Evolutionary conservation across 352 stramenopile genomes (phyloP).

Genomic region (Aphanomyces stellatus): DNA sequence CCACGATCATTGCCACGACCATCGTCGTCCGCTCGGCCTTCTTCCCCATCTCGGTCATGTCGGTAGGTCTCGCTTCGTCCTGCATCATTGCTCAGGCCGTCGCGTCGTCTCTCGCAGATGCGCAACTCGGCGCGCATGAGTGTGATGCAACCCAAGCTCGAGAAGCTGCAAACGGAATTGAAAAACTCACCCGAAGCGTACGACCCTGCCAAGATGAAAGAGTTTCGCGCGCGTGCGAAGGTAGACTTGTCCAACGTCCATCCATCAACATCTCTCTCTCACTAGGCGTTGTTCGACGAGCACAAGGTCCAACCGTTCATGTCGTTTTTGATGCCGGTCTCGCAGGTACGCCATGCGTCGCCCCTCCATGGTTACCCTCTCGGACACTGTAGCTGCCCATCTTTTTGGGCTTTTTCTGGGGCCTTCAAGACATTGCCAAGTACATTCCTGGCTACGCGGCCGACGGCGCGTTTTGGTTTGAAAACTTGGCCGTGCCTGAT

Average conservation of each 20-base stretch:
- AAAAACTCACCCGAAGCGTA: constrained; percentile 36
- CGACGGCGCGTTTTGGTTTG: constrained; percentile 74
- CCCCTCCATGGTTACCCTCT: background rate
- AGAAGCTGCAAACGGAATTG: constrained; percentile 70
- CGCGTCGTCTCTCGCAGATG: constrained; percentile 33
- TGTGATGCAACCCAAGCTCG: constrained; percentile 70
- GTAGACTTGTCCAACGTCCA: constrained; percentile 28
- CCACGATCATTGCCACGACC: constrained; percentile 77
- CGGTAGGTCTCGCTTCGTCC: constrained; percentile 38
- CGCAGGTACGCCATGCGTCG: constrained; percentile 27
- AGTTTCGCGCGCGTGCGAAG: constrained; percentile 44
- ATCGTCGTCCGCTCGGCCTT: constrained; percentile 59
- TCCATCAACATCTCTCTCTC: background rate
- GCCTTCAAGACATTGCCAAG: constrained; percentile 63
- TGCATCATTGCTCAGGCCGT: background rate
- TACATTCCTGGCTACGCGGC: constrained; percentile 71
- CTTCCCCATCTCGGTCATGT: constrained; percentile 71
- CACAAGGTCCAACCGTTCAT: constrained; percentile 71
- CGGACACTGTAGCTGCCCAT: constrained; percentile 48
- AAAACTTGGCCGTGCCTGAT: constrained; percentile 66
- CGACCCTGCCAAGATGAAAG: constrained; percentile 35
- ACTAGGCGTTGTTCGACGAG: constrained; percentile 64
- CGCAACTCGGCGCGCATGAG: constrained; percentile 82
- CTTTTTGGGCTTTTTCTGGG: constrained; percentile 83
- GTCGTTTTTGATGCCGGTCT: constrained; percentile 57